A percentile compares a stretch with the other conserved stretches of the same genome.
Evolutionary conservation across 208 protist genomes (phyloP).

Genomic region (Trypanosoma congolense): DNA sequence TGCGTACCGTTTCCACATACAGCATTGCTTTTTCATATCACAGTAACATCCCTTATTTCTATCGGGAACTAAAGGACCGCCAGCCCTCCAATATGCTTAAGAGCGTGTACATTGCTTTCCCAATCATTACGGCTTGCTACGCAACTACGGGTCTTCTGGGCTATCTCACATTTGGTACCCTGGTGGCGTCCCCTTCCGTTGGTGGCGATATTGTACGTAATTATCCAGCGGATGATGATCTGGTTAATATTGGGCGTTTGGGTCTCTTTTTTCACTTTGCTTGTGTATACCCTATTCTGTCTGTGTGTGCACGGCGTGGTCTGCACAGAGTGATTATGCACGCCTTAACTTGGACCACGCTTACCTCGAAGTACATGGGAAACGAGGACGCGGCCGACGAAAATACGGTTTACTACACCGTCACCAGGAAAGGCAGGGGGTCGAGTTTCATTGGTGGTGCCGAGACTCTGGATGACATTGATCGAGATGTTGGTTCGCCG

Average conservation of each 20-base stretch:
- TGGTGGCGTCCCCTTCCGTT: slow-evolving; percentile 20
- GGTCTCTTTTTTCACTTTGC: slow-evolving; percentile 81
- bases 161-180: slow-evolving; percentile 66
- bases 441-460: background rate
- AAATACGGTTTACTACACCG: background rate
- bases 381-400: slow-evolving; percentile 6
- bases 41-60: slow-evolving; percentile 78
- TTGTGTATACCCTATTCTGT: slow-evolving; percentile 77
- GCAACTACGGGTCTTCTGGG: slow-evolving; percentile 46
- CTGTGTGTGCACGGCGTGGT: slow-evolving; percentile 58
- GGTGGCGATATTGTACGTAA: slow-evolving; percentile 71
- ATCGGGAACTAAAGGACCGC: slow-evolving; percentile 62
- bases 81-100: slow-evolving; percentile 51
- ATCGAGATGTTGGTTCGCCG: slow-evolving; percentile 62
- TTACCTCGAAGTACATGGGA: slow-evolving; percentile 28
- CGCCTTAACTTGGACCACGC: slow-evolving; percentile 37
- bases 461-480: slow-evolving; percentile 11
- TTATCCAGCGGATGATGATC: slow-evolving; percentile 44
- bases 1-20: slow-evolving; percentile 54
- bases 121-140: slow-evolving; percentile 64
- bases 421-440: background rate
- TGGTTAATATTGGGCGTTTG: slow-evolving; percentile 67
- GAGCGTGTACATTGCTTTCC: slow-evolving; percentile 50
- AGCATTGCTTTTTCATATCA: slow-evolving; percentile 66
- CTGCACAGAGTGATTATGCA: slow-evolving; percentile 61